Evolutionary conservation across 2,329 filamentous ascomycete species (phyloP).

Genomic region (Dactylellina leptospora): DNA sequence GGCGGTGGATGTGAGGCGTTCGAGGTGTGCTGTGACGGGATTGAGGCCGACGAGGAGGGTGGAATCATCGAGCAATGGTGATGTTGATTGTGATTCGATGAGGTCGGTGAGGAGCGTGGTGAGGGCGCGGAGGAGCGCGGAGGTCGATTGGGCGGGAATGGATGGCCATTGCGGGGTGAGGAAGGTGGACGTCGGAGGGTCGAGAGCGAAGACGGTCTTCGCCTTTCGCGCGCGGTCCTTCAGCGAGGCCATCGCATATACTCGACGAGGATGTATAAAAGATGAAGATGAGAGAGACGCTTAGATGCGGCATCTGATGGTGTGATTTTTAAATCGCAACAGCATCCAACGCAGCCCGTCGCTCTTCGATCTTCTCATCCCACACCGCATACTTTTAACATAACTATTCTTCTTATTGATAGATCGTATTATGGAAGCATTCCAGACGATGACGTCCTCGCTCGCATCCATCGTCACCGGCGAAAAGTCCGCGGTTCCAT

Average conservation of each 20-base stretch:
- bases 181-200: constrained; percentile 33
- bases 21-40: constrained; percentile 70
- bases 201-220: constrained; percentile 42
- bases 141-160: neutral
- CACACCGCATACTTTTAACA: neutral
- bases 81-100: neutral
- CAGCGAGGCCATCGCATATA: constrained; percentile 41
- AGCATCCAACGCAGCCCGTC: constrained; percentile 7
- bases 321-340: constrained; percentile 10
- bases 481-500: constrained; percentile 15
- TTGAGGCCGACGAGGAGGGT: constrained; percentile 72
- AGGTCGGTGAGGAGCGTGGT: constrained; percentile 32
- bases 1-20: constrained; percentile 60
- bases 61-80: neutral
- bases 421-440: constrained; percentile 35
- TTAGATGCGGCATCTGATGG: constrained; percentile 36
- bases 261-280: neutral
- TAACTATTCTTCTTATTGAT: neutral
- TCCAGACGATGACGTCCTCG: constrained; percentile 41
- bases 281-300: constrained; percentile 10
- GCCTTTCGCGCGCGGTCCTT: constrained; percentile 43
- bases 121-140: constrained; percentile 1
- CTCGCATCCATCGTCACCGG: constrained; percentile 23
- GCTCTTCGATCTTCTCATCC: constrained; percentile 4
- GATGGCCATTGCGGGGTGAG: constrained; percentile 30